A percentile compares a stretch with the other conserved stretches of the same genome.
These are phyloP conservation scores for Rhizopogon vinicolor DNA, from an alignment of 768 basidiomycete genomes.

Conservation along the genomic window DNA sequence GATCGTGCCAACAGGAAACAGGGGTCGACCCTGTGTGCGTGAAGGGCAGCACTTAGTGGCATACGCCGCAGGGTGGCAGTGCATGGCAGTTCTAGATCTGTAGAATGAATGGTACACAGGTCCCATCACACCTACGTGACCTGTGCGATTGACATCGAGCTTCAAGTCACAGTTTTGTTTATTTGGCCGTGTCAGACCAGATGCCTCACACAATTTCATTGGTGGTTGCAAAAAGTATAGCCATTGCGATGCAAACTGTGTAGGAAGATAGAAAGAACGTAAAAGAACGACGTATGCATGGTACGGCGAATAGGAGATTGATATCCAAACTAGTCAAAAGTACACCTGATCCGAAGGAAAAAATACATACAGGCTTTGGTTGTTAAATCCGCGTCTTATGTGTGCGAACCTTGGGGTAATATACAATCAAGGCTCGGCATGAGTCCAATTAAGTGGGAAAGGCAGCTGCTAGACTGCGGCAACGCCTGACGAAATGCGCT, in stretches of 20 bases:
- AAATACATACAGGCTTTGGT: conserved; percentile 10
- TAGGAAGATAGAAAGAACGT: conserved; percentile 5
- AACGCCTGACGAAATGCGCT: conserved; percentile 1
- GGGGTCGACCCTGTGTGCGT: background rate
- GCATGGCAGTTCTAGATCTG: background rate
- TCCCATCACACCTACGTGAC: background rate
- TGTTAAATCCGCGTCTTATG: background rate
- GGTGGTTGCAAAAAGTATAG: conserved; percentile 5
- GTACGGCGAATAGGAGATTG: conserved; percentile 5
- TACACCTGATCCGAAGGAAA: conserved; percentile 16
- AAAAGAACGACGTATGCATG: conserved; percentile 8
- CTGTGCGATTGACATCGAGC: background rate
- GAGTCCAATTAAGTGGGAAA: background rate
- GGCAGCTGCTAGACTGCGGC: conserved; percentile 7
- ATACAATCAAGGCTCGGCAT: background rate
- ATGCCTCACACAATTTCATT: background rate
- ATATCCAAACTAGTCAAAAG: conserved; percentile 5
- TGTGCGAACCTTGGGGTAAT: background rate
- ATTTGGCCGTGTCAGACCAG: background rate
- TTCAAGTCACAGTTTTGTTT: background rate
- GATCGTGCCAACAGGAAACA: conserved; percentile 9
- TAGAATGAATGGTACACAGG: background rate
- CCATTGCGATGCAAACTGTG: background rate
- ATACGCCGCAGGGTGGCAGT: conserved; percentile 7
- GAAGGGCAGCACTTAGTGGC: conserved; percentile 24